A percentile compares a stretch with the other conserved stretches of the same genome.
Evolutionary conservation across 192 early-diverging fungal species (phyloP).

Genomic region (Rhizophagus prolifer): DNA sequence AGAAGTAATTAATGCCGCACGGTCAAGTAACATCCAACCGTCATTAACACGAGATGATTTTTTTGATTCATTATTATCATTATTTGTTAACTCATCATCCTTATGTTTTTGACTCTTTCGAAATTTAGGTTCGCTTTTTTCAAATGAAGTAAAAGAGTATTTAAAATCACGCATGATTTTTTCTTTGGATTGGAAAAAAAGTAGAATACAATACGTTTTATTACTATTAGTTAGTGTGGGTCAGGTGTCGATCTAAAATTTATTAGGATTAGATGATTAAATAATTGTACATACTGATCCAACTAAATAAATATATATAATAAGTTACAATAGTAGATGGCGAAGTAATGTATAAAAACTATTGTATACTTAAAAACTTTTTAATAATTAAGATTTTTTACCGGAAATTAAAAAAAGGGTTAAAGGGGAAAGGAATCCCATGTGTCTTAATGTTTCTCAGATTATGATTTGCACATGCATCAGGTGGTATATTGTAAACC

Average conservation of each 20-base stretch:
- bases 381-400: no score
- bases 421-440: no score
- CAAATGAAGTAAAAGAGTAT: not conserved
- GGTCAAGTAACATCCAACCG: conserved; percentile 15
- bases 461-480: not conserved
- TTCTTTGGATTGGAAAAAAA: not conserved
- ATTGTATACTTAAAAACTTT: no score
- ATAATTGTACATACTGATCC: no score
- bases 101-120: not conserved
- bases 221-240: no score
- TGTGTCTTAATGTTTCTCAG: not conserved
- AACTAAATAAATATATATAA: no score
- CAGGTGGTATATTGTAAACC: not conserved
- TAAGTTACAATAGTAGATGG: no score
- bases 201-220: not conserved
- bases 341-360: no score
- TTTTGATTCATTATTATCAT: not conserved
- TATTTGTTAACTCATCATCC: not conserved
- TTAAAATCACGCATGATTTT: not conserved
- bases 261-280: no score
- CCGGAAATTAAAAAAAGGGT: no score
- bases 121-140: not conserved
- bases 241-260: no score
- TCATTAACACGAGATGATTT: not conserved
- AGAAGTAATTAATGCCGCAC: conserved; percentile 10